Base-by-base conservation (phyloP, 2,329 filamentous ascomycete genomes). In the Cryphonectria naterciae region DNA sequence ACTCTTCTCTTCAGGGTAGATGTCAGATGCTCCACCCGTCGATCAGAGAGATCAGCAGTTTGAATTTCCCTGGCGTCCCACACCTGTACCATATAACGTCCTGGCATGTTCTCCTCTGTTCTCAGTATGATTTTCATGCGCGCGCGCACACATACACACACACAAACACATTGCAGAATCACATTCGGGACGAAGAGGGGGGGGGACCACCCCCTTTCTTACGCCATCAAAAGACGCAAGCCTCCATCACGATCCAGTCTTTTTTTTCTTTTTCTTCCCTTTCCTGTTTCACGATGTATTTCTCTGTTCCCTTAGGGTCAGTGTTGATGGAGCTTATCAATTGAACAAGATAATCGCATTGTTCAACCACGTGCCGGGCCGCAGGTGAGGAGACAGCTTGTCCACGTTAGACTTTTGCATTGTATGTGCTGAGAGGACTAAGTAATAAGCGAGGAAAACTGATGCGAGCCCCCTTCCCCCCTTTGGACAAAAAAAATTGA, bases 31-130 rank as follows among this genome's bases (percentile, higher is more conserved):
- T 35, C 54, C 54, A 58, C 54, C 25, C 25, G 54, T 19, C 25
- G 54, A 58, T 58, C 54, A 58, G 25, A 58, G 54, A 58, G 54
- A 58, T 58, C 54, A 58, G 54, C 54, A 32, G 54, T 58, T 58
- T 58, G 54, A 58, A 58, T 58, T 32, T 35, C 54, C 54, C 54
- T 58, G 28, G 11, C 54, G 28, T 58, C 54, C 54, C 54, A 56
- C 54, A 32, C 25, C 25, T 58, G 28, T 58, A 58, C 54, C 28
- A 58, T 58, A 58, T 32, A 58, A 58, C 4, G 13, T 19, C 46
- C 25, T 15, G 15, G 25, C 28, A 32, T 58, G 11, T 58, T 32
- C 46, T 49, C 22, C 46, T 49, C n/a, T 49, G 22, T n/a, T 58
- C 28, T 7, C 19, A 58, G 3, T 25, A 56, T 15, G 13, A 6